Conservation (phyloP, 192 early-diverging fungal species). For the Radiomyces spectabilis region DNA sequence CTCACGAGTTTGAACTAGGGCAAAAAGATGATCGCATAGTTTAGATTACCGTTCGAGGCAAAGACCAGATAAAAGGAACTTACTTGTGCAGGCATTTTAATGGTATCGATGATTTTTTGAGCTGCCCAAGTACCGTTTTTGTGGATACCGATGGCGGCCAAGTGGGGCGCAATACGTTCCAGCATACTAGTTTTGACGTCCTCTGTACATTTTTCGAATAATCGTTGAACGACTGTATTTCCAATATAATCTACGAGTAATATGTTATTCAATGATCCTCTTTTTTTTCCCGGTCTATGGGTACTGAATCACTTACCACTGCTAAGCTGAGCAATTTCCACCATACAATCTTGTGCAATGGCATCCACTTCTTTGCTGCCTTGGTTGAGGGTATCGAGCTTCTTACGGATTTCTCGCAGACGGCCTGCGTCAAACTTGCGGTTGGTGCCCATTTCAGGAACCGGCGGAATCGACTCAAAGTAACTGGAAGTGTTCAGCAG, state of each 20-base stretch:
- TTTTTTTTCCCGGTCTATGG: too few relatives aligned
- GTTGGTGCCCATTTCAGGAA: conserved; percentile 7
- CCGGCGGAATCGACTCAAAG: conserved; percentile 20
- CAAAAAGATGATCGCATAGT: not conserved
- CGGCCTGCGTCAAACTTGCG: conserved; percentile 70
- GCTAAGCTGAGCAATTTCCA: conserved; percentile 84
- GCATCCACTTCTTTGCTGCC: conserved; percentile 57
- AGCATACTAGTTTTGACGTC: conserved; percentile 70
- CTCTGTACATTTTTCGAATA: conserved; percentile 76
- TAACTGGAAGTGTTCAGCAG: conserved; percentile 3
- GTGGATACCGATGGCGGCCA: conserved; percentile 89
- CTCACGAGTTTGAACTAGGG: conserved; percentile 46
- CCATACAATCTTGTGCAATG: conserved; percentile 73
- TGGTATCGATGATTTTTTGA: conserved; percentile 93
- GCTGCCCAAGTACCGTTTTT: conserved; percentile 99
- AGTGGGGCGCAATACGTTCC: conserved; percentile 71
- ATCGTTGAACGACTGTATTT: conserved; percentile 89
- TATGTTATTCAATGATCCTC: too few relatives aligned
- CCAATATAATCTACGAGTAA: conserved; percentile 89
- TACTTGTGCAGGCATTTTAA: conserved; percentile 64
- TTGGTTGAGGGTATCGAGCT: conserved; percentile 47
- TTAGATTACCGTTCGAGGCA: not conserved
- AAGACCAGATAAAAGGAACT: not conserved
- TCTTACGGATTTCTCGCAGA: conserved; percentile 81
- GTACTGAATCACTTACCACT: conserved; percentile 80